Evolutionary conservation across 2,329 filamentous ascomycete species (phyloP).

Genomic region (Beauveria pseudobassiana): DNA sequence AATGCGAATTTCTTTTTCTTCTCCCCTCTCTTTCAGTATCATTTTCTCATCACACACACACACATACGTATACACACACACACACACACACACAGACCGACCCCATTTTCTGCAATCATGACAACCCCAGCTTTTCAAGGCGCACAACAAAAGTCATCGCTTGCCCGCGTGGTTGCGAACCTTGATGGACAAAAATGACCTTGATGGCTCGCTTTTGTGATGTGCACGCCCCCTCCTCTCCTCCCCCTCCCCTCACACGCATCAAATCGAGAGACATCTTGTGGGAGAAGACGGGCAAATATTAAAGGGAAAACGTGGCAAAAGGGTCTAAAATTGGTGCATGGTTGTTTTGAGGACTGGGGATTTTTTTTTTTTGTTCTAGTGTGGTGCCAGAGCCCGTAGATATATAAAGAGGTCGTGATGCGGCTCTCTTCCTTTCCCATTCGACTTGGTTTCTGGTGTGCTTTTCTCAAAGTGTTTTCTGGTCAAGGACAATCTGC

Average conservation of each 20-base stretch:
- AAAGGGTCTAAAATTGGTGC: background rate
- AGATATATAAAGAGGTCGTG: slow-evolving; percentile 1
- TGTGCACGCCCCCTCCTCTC: background rate
- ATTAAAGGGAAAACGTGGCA: background rate
- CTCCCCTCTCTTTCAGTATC: background rate
- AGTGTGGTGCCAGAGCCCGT: background rate
- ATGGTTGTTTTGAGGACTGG: background rate
- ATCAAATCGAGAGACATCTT: background rate
- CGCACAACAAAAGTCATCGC: background rate
- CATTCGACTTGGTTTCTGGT: background rate
- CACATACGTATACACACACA: too few relatives aligned
- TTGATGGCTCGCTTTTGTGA: slow-evolving; percentile 1
- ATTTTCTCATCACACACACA: too few relatives aligned
- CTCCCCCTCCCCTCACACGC: background rate
- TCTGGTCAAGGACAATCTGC: background rate
- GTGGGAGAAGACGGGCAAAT: background rate
- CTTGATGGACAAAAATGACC: slow-evolving; percentile 5
- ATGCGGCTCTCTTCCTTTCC: background rate
- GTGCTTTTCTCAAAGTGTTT: background rate
- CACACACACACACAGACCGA: too few relatives aligned
- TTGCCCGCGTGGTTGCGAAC: background rate
- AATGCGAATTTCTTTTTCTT: background rate
- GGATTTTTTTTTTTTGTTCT: background rate
- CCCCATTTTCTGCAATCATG: background rate
- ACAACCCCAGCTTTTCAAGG: background rate